Conservation (phyloP, 2,329 filamentous ascomycete species). For the Stagonosporopsis cucurbitacearum region DNA sequence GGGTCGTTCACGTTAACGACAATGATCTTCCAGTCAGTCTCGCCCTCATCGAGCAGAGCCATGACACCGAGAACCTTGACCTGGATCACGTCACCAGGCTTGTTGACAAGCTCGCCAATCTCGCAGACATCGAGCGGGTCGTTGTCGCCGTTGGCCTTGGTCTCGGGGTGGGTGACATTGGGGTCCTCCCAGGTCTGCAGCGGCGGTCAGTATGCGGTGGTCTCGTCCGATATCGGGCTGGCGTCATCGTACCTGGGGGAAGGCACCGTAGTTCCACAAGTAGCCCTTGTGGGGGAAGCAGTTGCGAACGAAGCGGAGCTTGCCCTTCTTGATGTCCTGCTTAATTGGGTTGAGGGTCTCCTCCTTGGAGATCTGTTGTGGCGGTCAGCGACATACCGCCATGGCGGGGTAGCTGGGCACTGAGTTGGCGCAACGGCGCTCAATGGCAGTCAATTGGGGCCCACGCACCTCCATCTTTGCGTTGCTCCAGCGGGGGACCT, state of each 20-base stretch:
- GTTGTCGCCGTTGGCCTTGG: constrained; percentile 99
- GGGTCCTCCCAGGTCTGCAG: constrained; percentile 97
- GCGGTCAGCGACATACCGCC: constrained; percentile 27
- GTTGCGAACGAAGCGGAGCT: constrained; percentile 98
- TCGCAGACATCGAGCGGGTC: constrained; percentile 99
- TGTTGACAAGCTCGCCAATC: constrained; percentile 97
- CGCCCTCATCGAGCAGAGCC: constrained; percentile 98
- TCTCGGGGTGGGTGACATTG: constrained; percentile 94
- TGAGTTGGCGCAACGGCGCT: not conserved
- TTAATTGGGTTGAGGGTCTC: constrained; percentile 98
- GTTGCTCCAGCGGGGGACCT: constrained; percentile 99
- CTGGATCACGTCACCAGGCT: constrained; percentile 97
- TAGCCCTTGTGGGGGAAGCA: constrained; percentile 99
- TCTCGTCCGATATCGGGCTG: constrained; percentile 37
- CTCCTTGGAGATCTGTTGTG: constrained; percentile 90
- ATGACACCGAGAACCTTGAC: constrained; percentile 99
- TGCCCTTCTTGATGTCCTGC: constrained; percentile 99
- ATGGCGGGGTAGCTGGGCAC: constrained; percentile 20
- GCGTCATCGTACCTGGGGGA: constrained; percentile 78
- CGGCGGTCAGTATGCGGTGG: constrained; percentile 33
- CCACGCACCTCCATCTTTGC: constrained; percentile 93
- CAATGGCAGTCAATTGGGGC: constrained; percentile 15
- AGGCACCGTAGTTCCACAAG: constrained; percentile 99
- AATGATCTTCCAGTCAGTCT: constrained; percentile 99
- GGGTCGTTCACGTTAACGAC: constrained; percentile 99